These are phyloP conservation scores for Knoxia roxburghii DNA, from an alignment of 257 asterid species.

Conservation along the genomic window DNA sequence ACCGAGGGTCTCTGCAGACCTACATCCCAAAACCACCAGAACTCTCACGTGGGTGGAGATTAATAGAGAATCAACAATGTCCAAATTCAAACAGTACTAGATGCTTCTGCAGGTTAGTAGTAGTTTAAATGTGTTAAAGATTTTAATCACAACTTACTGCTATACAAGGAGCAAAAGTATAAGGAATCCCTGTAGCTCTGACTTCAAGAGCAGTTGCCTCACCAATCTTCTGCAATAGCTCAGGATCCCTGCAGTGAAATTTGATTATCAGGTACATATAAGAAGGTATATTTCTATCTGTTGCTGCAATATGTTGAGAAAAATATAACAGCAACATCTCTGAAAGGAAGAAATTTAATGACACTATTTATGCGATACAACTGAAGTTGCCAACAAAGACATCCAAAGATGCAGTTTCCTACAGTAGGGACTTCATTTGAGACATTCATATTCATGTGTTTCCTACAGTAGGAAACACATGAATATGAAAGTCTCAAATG, in stretches of 20 bases:
- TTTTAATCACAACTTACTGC: conserved; percentile 51
- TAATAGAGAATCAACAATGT: not conserved
- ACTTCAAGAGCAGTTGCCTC: conserved; percentile 82
- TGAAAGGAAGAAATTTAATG: not conserved
- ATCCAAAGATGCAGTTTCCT: not conserved
- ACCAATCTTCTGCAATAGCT: conserved; percentile 64
- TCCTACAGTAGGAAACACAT: not conserved
- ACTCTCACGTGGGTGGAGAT: not conserved
- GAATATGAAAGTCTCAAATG: not conserved
- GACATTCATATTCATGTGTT: no score
- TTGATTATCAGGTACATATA: not conserved
- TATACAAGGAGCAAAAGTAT: conserved; percentile 86
- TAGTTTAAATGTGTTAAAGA: not conserved
- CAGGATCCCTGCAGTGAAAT: conserved; percentile 58
- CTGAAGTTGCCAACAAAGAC: not conserved
- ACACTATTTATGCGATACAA: not conserved
- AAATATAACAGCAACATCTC: not conserved
- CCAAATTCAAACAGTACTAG: not conserved
- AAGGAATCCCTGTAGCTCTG: conserved; percentile 91
- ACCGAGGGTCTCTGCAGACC: conserved; percentile 97
- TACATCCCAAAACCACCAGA: conserved; percentile 15
- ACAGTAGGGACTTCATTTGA: no score
- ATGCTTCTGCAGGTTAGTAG: not conserved
- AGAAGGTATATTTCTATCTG: not conserved
- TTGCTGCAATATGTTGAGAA: not conserved